Conservation (phyloP, 495 filamentous ascomycete species). For the Aspergillus biplanus region DNA sequence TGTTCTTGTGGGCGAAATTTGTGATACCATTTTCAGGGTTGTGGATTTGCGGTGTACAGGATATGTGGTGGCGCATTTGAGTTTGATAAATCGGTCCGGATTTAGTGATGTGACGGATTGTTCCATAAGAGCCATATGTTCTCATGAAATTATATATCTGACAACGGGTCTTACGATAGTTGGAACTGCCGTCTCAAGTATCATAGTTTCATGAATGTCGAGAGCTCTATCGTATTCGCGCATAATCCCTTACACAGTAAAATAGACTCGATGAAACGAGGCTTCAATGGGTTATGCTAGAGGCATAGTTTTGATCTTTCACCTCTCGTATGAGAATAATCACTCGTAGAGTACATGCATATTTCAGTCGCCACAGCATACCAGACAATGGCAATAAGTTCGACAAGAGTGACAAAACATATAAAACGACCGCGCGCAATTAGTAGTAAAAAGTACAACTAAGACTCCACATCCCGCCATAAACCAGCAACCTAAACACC, state of each 20-base stretch:
- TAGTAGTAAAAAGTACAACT: not conserved
- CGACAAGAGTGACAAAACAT: not conserved
- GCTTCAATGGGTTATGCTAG: too few species aligned
- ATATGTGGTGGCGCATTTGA: constrained; percentile 15
- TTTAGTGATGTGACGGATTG: constrained; percentile 1
- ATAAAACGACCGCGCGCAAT: not conserved
- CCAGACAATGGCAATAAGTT: not conserved
- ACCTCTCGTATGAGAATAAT: too few species aligned
- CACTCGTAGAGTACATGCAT: too few species aligned
- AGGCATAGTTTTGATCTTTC: too few species aligned
- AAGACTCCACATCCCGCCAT: not conserved
- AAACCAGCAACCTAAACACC: constrained; percentile 3
- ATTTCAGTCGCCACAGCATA: too few species aligned
- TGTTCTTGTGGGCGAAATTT: constrained; percentile 19
- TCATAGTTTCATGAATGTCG: too few species aligned
- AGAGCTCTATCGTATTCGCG: too few species aligned
- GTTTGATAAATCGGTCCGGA: constrained; percentile 1
- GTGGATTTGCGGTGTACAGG: constrained; percentile 8
- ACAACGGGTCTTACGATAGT: not conserved
- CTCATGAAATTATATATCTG: not conserved
- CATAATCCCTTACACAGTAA: too few species aligned
- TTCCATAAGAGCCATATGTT: not conserved
- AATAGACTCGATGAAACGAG: too few species aligned
- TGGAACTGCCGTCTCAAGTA: too few species aligned
- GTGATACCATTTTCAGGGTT: constrained; percentile 39